Base-by-base conservation (phyloP, 345 rosid genomes). In the Gossypium turneri region DNA sequence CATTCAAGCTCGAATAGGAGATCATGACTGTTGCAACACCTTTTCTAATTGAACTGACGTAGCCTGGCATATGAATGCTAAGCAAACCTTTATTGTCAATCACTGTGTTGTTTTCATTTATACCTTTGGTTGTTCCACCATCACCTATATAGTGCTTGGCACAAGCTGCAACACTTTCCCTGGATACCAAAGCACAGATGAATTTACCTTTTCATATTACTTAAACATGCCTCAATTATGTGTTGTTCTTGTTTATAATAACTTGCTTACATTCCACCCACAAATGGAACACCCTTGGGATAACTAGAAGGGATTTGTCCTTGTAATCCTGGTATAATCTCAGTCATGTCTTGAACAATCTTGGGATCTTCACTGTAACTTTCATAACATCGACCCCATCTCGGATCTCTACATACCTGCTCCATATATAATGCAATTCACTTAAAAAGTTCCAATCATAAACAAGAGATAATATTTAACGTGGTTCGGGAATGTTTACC, bases 1-100 rank as follows among this genome's bases (percentile, higher is more conserved):
- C 89, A 50, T 88, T 86, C 89, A 80, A 84, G 84, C 89, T 88
- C 12, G 91, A 86, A 79, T 84, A 84, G 12, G 89, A 88, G 34
- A 83, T 73, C 91, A 86, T 88, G 67, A 88, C 22, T 2, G 89
- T 81, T 4, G 88, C 80, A 25, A 88, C 88, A 17, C 91, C 91
- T 75, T 82, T 88, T 78, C 73, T 79, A 50, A 88, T 81, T 0
- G 91, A 78, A 53, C 38, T 22, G 60, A 81, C 81, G 62, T 88
- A 86, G 25, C 75, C 86, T 3, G 85, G 82, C 89, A 88, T 80
- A 76, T 86, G 91, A 55, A 77, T 83, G 78, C 81, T 77, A 4
- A 86, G 80, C 69, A 86, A 75, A 10, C 80, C 88, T 10, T 88
- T 81, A 67, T 83, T 41, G 80, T 73, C 75, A 29, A 27, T 77